Base-by-base conservation (phyloP, 768 basidiomycete genomes). In the Panus rudis region DNA sequence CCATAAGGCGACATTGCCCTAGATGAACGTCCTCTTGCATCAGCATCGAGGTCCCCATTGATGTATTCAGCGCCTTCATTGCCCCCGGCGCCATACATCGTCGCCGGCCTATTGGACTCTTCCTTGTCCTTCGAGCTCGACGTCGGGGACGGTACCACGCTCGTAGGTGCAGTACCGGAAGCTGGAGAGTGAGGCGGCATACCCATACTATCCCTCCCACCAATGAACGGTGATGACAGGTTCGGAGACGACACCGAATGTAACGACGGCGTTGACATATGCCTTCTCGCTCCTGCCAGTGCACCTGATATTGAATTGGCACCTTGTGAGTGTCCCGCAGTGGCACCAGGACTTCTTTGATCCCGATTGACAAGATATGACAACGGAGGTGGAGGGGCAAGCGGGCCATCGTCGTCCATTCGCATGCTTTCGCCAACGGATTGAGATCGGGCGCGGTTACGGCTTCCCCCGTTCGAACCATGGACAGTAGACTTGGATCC, bases 301-400 rank as follows among this genome's bases (percentile, higher is more conserved):
- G n/a, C n/a, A n/a, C n/a, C n/a, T n/a, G n/a, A n/a, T n/a, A n/a
- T n/a, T n/a, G n/a, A n/a, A n/a, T n/a, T n/a, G n/a, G n/a, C n/a
- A n/a, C n/a, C n/a, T n/a, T n/a, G n/a, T n/a, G n/a, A n/a, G n/a
- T n/a, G n/a, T n/a, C n/a, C n/a, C n/a, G n/a, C n/a, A 4, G 81
- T 80, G 13, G 87, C 86, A 20, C 73, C 69, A 53, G 81, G 82
- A 4, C 84, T 76, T 39, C 68, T 68, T 35, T 66, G 63, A 25
- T 32, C 66, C 49, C 13, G 77, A 47, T 63, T 66, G 2, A 91
- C 90, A 37, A 97, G 74, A 64, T 92, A 93, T 0, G 90, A 90
- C 41, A 98, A 58, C 4, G 91, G 84, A 4, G 94, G 94, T 3
- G 94, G 94, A 1, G 93, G 94, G 3, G 86, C 81, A 30, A 96